These are phyloP conservation scores for Gaeumannomyces tritici DNA, from an alignment of 2,329 filamentous ascomycete species.

Conservation along the genomic window DNA sequence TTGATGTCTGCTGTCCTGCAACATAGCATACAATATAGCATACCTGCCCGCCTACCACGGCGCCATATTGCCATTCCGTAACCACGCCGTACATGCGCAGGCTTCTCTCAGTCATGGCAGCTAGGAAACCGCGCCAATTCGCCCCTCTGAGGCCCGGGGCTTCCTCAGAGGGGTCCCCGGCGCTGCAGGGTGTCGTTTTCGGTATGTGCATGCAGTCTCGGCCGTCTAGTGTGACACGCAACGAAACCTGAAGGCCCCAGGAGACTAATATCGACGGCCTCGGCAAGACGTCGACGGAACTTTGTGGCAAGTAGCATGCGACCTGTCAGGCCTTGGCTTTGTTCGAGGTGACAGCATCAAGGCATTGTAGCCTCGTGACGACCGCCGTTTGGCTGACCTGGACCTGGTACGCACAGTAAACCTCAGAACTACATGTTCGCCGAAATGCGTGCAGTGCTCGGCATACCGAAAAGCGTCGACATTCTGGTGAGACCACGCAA, in stretches of 20 bases:
- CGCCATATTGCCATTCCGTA: background rate
- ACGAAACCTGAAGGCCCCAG: background rate
- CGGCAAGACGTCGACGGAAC: conserved; percentile 78
- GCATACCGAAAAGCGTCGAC: conserved; percentile 63
- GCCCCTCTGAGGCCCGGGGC: conserved; percentile 39
- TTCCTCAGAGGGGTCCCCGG: conserved; percentile 10
- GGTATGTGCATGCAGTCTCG: background rate
- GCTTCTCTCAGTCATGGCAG: conserved; percentile 32
- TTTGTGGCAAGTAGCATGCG: conserved; percentile 56
- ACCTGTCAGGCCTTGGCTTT: background rate
- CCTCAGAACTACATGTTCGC: conserved; percentile 95
- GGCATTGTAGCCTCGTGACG: background rate
- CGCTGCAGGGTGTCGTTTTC: conserved; percentile 59
- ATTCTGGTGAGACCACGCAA: conserved; percentile 46
- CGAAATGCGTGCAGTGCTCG: conserved; percentile 70
- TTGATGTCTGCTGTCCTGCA: background rate
- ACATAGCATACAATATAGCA: background rate
- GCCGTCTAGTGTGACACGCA: background rate
- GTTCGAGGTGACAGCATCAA: background rate
- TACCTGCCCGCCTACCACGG: background rate
- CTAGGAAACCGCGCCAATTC: conserved; percentile 35
- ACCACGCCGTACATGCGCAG: conserved; percentile 10
- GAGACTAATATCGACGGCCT: background rate
- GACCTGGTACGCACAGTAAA: conserved; percentile 39
- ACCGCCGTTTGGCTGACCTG: background rate